Base-by-base conservation (phyloP, 2,329 filamentous ascomycete species). In the Coniochaeta hoffmannii region DNA sequence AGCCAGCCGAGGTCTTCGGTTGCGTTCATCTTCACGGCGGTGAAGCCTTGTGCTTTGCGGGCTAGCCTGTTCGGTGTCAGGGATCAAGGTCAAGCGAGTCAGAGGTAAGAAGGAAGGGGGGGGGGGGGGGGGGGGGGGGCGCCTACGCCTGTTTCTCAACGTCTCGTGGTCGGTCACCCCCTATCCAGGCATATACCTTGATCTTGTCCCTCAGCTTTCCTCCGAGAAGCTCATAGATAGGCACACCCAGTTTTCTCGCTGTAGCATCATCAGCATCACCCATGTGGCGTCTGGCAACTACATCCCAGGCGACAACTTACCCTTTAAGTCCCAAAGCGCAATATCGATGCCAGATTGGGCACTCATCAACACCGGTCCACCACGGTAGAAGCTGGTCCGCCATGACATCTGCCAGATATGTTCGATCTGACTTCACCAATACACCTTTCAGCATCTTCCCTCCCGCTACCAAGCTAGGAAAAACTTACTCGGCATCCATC, bases 301-400 rank as follows among this genome's bases (percentile, higher is more conserved):
- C 41, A 19, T 49, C 19, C 19, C 30, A n/a, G 22, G 31, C 15
- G n/a, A 24, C 35, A 53, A 46, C 57, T 26, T 61, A 70, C 71
- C 73, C 69, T 87, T 87, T 38, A 87, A 70, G 67, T 87, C 83
- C 83, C 84, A 88, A 2, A 87, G 71, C 0, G 84, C 84, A 64
- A 88, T 88, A 63, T 88, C 85, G 58, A 88, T 80, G 8, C 85
- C 85, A 8, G 83, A 79, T 24, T 88, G 69, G 4, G 85, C 85
- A 61, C 80, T 85, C 83, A 88, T 87, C 65, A 88, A 83, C 50
- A 88, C 84, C 0, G 85, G 82, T 0, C 85, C 85, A 12, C 85
- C 85, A 44, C 85, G 76, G 68, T 88, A 88, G 70, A 88, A 89
- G 14, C 80, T 81, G 14, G 77, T 68, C 51, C 85, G 76, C 78